phyloP scores from a whole-genome alignment of 2,329 filamentous ascomycete genomes.

The Catunica adiposa region DNA sequence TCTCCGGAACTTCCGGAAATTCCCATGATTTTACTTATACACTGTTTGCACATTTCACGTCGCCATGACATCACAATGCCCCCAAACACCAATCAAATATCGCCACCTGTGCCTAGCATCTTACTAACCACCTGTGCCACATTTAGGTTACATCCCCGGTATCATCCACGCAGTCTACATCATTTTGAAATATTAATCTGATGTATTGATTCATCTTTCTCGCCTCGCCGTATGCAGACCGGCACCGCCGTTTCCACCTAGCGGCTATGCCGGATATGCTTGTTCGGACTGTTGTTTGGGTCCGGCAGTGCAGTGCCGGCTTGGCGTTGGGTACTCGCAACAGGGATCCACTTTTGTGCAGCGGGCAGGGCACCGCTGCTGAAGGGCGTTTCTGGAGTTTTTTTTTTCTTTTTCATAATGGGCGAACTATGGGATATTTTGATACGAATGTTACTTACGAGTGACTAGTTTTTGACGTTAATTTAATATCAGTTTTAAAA shows the following conservation, averaged over 20 bases:
- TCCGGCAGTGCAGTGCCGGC: background rate
- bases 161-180: slow-evolving; percentile 93
- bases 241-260: background rate
- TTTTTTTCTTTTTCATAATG: background rate
- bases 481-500: too few relatives aligned
- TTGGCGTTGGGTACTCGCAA: background rate
- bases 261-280: background rate
- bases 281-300: background rate
- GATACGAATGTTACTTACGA: too few relatives aligned
- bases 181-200: slow-evolving; percentile 65
- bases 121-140: background rate
- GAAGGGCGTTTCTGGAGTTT: background rate
- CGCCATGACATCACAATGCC: background rate
- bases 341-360: background rate
- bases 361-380: background rate
- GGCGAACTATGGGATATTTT: too few relatives aligned
- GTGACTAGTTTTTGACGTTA: too few relatives aligned
- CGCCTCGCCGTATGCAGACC: too few relatives aligned
- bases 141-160: slow-evolving; percentile 47
- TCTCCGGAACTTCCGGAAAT: background rate
- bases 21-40: too few relatives aligned
- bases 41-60: background rate
- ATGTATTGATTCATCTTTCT: background rate
- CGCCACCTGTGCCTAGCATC: too few relatives aligned
- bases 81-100: background rate